Evolutionary conservation across 2,329 filamentous ascomycete species (phyloP), one percentile per base, ranked within the genome.

Genomic region (Helotiales sp.): DNA sequence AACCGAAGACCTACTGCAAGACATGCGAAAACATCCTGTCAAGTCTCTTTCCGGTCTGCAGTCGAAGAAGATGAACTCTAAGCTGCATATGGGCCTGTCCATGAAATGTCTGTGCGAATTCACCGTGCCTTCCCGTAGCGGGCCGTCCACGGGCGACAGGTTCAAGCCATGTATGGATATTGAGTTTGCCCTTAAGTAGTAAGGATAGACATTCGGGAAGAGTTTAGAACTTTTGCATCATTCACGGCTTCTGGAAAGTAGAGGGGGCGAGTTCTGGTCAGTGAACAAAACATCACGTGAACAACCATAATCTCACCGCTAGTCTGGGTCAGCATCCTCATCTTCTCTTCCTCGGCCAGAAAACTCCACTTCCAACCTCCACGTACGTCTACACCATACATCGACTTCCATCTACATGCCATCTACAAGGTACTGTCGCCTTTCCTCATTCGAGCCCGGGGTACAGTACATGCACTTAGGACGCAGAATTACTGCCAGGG

Each of bases 91-190:
- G 13, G 54, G 20, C 54, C 32, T 34, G 54, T 57, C 54, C 54
- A 57, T 57, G 52, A 13, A 57, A 37, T 57, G 54, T 57, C 54
- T 40, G 54, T 57, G 54, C 54, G 32, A 57, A 24, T 57, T 57
- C 17, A 40, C n/a, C 30, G 54, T 57, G 54, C 54, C 54, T 37
- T 57, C 54, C 54, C 54, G 54, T 57, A 11, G 32, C 54, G 54
- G 54, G n/a, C 54, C 54, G 30, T n/a, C n/a, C 20, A 32, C 52
- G 52, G 49, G 30, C 17, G 24, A 17, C n/a, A 34, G 30, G 22
- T 30, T 55, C 8, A n/a, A 11, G 13, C 30, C 30, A 55, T 55
- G 52, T 6, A n/a, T 26, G 6, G 13, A 52, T n/a, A 52, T 52
- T 52, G n/a, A 52, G 13, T 52, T 52, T 52, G 26, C 49, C 28